Evolutionary conservation across 257 asterid genomes (phyloP).

Genomic region (Galeopsis tetrahit): DNA sequence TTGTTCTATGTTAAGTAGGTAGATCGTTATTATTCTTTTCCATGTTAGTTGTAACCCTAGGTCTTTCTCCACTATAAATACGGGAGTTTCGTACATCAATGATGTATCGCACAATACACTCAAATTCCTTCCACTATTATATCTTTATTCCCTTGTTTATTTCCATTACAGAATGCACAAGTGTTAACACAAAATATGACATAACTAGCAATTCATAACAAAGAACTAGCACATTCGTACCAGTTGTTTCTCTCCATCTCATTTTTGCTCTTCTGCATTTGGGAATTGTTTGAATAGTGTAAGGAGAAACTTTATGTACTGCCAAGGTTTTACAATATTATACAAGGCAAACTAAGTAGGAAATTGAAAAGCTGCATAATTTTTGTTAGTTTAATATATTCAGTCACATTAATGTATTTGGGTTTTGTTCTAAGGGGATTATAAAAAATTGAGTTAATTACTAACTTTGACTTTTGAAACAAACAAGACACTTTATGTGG

Average conservation of each 20-base stretch:
- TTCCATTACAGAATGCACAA: background rate
- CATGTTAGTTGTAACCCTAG: background rate
- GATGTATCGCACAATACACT: background rate
- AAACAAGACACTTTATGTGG: background rate
- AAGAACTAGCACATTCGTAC: background rate
- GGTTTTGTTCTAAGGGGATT: background rate
- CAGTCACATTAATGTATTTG: background rate
- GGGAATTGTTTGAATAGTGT: background rate
- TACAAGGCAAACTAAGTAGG: background rate
- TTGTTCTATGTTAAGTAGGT: background rate
- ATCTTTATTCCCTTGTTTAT: background rate
- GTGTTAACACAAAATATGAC: background rate
- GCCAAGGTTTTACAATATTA: background rate
- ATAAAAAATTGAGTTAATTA: too few species aligned
- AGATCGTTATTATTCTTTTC: background rate
- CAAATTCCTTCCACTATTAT: background rate
- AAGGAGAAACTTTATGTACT: background rate
- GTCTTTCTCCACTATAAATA: background rate
- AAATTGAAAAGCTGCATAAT: background rate
- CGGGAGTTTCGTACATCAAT: background rate
- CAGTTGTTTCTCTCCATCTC: background rate
- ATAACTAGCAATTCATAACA: constrained; percentile 3
- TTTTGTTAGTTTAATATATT: background rate
- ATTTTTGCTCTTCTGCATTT: background rate
- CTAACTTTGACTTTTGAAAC: too few species aligned